These are phyloP conservation scores for Trichoderma guizhouense DNA, from an alignment of 2,329 filamentous ascomycete species.

Conservation along the genomic window DNA sequence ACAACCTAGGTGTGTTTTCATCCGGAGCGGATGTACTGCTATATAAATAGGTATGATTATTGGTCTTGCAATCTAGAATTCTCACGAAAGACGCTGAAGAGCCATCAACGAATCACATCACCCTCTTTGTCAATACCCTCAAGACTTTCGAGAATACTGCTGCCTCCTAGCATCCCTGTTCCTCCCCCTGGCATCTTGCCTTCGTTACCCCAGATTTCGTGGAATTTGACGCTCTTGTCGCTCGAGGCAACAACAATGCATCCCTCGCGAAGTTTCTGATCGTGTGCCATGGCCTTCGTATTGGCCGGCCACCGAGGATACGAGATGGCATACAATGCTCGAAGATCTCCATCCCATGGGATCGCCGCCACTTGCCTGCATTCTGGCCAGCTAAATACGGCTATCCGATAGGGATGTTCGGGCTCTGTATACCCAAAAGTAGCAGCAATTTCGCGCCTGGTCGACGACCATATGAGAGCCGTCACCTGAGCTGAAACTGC, in stretches of 20 bases:
- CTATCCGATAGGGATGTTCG: constrained; percentile 83
- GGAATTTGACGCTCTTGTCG: constrained; percentile 90
- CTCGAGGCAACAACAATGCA: constrained; percentile 90
- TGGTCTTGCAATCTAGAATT: constrained; percentile 14
- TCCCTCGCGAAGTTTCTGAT: constrained; percentile 33
- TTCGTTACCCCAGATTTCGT: constrained; percentile 80
- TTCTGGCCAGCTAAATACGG: constrained; percentile 91
- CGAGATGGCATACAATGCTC: constrained; percentile 82
- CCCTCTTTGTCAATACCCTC: constrained; percentile 76
- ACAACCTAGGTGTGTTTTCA: background rate
- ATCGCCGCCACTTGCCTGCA: constrained; percentile 83
- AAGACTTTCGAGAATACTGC: constrained; percentile 77
- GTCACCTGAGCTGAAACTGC: constrained; percentile 92
- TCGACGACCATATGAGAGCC: constrained; percentile 84
- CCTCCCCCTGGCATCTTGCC: constrained; percentile 48
- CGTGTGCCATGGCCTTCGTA: constrained; percentile 25
- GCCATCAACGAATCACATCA: constrained; percentile 63
- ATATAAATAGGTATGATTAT: constrained; percentile 10
- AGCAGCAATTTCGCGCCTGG: constrained; percentile 80
- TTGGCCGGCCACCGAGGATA: constrained; percentile 59
- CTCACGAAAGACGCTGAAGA: background rate
- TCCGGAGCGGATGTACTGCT: background rate
- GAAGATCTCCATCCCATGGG: constrained; percentile 74
- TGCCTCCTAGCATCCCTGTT: constrained; percentile 69
- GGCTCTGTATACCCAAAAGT: constrained; percentile 93